Percentiles rank a stretch among this genome's conserved stretches.
These are phyloP conservation scores for Aspergillus leporis DNA, from an alignment of 495 filamentous ascomycete species.

Conservation along the genomic window DNA sequence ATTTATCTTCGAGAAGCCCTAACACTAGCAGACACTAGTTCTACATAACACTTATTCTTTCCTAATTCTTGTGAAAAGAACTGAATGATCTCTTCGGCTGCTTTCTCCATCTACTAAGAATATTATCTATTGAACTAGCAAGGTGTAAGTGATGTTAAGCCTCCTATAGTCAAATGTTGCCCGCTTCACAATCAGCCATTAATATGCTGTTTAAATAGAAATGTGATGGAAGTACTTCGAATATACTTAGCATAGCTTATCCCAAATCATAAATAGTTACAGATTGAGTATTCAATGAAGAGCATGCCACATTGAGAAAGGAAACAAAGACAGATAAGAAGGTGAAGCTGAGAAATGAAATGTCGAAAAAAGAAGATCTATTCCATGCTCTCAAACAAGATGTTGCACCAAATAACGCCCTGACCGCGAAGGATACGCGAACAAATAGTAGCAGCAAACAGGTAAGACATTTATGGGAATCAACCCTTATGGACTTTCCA, in stretches of 20 bases:
- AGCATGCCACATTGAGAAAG: too few relatives aligned
- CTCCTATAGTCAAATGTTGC: too few relatives aligned
- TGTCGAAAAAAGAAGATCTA: background rate
- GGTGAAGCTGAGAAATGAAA: background rate
- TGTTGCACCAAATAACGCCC: background rate
- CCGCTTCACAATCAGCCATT: background rate
- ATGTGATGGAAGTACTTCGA: background rate
- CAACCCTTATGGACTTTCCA: constrained; percentile 41
- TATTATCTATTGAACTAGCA: too few relatives aligned
- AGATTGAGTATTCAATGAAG: background rate
- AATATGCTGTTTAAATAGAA: background rate
- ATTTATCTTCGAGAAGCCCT: too few relatives aligned
- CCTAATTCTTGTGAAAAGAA: too few relatives aligned
- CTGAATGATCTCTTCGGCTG: too few relatives aligned
- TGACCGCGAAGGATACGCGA: background rate
- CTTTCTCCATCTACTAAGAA: too few relatives aligned
- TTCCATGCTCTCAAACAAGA: background rate
- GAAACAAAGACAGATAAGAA: background rate
- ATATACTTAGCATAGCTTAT: background rate
- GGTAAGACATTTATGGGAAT: constrained; percentile 7
- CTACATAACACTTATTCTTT: too few relatives aligned
- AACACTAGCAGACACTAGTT: too few relatives aligned
- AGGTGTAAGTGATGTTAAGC: too few relatives aligned
- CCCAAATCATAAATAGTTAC: background rate
- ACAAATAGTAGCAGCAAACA: background rate